These are phyloP conservation scores for Phytophthora syringae DNA, from an alignment of 352 stramenopile species.

Conservation along the genomic window DNA sequence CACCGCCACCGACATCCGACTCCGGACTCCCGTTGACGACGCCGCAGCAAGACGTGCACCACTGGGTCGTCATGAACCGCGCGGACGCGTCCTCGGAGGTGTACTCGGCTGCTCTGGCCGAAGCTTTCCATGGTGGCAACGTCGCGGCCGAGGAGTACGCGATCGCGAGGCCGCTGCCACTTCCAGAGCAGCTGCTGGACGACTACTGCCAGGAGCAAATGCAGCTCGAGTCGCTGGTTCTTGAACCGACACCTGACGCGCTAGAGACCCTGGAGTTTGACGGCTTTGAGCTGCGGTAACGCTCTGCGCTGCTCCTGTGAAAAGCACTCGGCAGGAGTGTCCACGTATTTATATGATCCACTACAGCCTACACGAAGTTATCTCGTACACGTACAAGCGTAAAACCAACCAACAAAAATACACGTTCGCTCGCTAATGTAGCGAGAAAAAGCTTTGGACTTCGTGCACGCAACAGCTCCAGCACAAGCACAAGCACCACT, in stretches of 20 bases:
- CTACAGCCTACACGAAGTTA: constrained; percentile 16
- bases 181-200: constrained; percentile 26
- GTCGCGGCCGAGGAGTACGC: constrained; percentile 2
- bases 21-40: constrained; percentile 17
- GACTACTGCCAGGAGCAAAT: constrained; percentile 21
- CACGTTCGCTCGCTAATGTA: constrained; percentile 15
- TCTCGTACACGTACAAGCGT: constrained; percentile 22
- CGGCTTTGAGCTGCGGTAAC: constrained; percentile 29
- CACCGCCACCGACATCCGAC: background rate
- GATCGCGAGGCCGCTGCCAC: constrained; percentile 5
- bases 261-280: constrained; percentile 21
- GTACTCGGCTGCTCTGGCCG: constrained; percentile 22
- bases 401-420: constrained; percentile 26
- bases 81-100: constrained; percentile 36
- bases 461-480: too few species aligned
- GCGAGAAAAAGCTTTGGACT: too few species aligned
- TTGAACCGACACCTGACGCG: background rate
- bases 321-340: too few species aligned
- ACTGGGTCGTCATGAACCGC: constrained; percentile 38
- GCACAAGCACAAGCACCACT: too few species aligned
- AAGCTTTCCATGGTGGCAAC: constrained; percentile 15
- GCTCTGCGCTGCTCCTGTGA: too few species aligned
- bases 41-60: constrained; percentile 33
- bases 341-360: constrained; percentile 15
- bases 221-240: constrained; percentile 5